These are phyloP conservation scores for Chondrostereum purpureum DNA, from an alignment of 1,284 basidiomycete species.

Conservation along the genomic window DNA sequence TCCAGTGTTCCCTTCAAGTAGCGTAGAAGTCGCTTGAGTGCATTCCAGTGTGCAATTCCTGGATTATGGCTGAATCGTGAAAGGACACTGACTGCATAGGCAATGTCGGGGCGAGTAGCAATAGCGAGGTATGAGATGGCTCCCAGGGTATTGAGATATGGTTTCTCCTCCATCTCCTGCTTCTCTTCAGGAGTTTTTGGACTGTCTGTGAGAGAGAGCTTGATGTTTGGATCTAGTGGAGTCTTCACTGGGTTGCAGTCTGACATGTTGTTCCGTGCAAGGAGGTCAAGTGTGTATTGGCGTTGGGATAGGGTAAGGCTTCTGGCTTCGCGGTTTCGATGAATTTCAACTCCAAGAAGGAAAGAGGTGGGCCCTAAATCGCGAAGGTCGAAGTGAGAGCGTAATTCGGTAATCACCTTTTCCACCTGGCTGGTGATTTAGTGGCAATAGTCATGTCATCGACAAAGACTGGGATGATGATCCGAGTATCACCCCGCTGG, in stretches of 20 bases:
- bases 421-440: not conserved
- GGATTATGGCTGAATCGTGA: constrained; percentile 20
- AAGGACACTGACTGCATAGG: constrained; percentile 21
- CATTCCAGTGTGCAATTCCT: constrained; percentile 15
- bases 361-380: not conserved
- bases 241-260: constrained; percentile 11
- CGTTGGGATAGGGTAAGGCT: constrained; percentile 16
- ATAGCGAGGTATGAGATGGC: constrained; percentile 21
- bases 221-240: constrained; percentile 10
- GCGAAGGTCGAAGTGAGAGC: not conserved
- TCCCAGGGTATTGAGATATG: constrained; percentile 11
- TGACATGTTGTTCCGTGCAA: constrained; percentile 12
- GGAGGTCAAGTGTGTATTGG: constrained; percentile 15
- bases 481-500: constrained; percentile 1
- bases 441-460: constrained; percentile 15
- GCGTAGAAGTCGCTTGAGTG: constrained; percentile 21
- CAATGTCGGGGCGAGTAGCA: constrained; percentile 23
- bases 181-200: no score
- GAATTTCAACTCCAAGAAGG: constrained; percentile 14
- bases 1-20: constrained; percentile 24
- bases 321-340: not conserved
- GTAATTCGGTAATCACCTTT: not conserved
- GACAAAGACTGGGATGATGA: constrained; percentile 14
- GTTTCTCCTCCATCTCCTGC: not conserved
- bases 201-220: no score